A percentile compares a stretch with the other conserved stretches of the same genome.
These are phyloP conservation scores for Veloporphyrellus conicus DNA, from an alignment of 1,284 basidiomycete species.

Conservation along the genomic window DNA sequence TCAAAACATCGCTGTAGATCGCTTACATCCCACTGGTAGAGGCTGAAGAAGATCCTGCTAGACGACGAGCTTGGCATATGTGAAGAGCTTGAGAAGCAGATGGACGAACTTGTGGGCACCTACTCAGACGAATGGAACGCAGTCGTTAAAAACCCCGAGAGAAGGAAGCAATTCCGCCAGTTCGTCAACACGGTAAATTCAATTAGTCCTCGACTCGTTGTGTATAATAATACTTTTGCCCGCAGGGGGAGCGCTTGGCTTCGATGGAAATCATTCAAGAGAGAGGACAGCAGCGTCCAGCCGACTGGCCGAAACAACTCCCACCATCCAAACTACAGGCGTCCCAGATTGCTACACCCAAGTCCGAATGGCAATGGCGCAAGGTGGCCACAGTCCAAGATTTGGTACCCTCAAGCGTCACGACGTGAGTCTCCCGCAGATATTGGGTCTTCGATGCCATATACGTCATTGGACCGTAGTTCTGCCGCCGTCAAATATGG, in stretches of 20 bases:
- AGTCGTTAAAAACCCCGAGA: conserved; percentile 52
- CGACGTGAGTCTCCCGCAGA: conserved; percentile 48
- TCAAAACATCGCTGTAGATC: too few relatives aligned
- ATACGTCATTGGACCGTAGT: too few relatives aligned
- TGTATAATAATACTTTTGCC: conserved; percentile 16
- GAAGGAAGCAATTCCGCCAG: conserved; percentile 59
- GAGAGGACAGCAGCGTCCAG: conserved; percentile 63
- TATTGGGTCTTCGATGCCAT: too few relatives aligned
- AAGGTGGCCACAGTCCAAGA: conserved; percentile 51
- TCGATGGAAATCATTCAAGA: conserved; percentile 58
- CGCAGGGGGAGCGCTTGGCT: conserved; percentile 47
- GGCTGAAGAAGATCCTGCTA: conserved; percentile 61
- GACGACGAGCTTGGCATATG: conserved; percentile 79
- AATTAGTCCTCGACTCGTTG: conserved; percentile 3
- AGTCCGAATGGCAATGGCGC: conserved; percentile 59
- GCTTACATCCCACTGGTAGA: conserved; percentile 33
- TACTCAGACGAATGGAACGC: conserved; percentile 72
- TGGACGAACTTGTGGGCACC: conserved; percentile 62
- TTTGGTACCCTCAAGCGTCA: conserved; percentile 49
- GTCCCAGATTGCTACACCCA: conserved; percentile 41
- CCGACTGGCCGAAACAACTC: conserved; percentile 64
- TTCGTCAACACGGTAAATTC: conserved; percentile 60
- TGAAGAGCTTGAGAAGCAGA: conserved; percentile 64
- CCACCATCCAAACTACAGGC: conserved; percentile 45
- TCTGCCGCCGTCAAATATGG: conserved; percentile 63